Base-by-base conservation (phyloP, 192 early-diverging fungal genomes). In the Backusella tarrabulga region DNA sequence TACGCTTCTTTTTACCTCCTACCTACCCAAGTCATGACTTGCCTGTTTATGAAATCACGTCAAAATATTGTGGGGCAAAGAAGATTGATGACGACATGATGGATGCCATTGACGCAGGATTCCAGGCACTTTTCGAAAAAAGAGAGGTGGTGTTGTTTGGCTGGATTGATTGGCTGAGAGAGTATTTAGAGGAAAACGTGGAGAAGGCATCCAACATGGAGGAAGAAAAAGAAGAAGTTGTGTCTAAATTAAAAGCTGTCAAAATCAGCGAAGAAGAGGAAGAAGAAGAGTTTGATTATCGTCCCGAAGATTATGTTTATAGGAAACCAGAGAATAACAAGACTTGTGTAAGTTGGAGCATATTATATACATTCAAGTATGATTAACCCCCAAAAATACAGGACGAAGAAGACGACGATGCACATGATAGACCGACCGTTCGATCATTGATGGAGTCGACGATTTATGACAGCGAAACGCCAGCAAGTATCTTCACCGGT, bases 121-220 rank as follows among this genome's bases (percentile, higher is more conserved):
- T 93, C n/a, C 66, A 80, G 26, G 67, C 78, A 9, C 80, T 89
- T 36, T 93, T 90, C 82, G 81, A 87, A 15, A 85, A 85, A 0
- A 89, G 87, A 6, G 78, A 91, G 44, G 91, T 93, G 0, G 83
- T 91, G 6, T 73, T 94, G n/a, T 94, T 92, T 81, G 84, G 84
- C n/a, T 94, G 91, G 91, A 85, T 91, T 8, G 87, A 87, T 32
- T 87, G 83, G 88, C 34, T 91, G 15, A 71, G 81, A 71, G 80
- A 83, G 1, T 91, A 82, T 74, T 41, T 93, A 19, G 80, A 87
- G 60, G 56, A 69, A 19, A 83, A 70, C 70, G 40, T 67, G 26
- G 78, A 72, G 41, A 70, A 67, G 70, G 60, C 2, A 1, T 26
- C 66, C 34, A 46, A 44, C 5, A 46, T 23, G 36, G 72, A 17